Conservation (phyloP, 768 basidiomycete species). For the Kwoniella mangroviensis region DNA sequence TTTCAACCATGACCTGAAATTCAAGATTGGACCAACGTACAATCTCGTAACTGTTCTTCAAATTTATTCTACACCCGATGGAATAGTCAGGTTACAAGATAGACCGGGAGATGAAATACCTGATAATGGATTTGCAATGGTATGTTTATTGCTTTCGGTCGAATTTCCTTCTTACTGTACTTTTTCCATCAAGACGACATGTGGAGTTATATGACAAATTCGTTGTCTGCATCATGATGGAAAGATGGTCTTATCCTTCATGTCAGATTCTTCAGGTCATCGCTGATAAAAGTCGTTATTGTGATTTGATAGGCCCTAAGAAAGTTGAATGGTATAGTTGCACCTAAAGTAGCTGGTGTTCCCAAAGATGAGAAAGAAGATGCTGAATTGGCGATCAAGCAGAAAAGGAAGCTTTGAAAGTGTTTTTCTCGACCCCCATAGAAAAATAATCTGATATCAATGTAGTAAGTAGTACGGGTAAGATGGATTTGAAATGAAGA, state of each 20-base stretch:
- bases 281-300: no score
- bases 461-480: no score
- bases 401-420: background rate
- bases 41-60: conserved; percentile 49
- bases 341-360: conserved; percentile 43
- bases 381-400: conserved; percentile 34
- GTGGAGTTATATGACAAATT: no score
- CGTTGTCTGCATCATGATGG: no score
- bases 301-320: conserved; percentile 37
- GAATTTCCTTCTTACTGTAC: no score
- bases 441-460: no score
- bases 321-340: conserved; percentile 48
- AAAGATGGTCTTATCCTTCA: no score
- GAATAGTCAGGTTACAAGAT: conserved; percentile 53
- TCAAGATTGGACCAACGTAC: conserved; percentile 43
- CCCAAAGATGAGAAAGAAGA: conserved; percentile 48
- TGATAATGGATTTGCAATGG: conserved; percentile 43
- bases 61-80: conserved; percentile 36
- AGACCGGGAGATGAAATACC: conserved; percentile 48
- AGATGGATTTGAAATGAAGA: no score
- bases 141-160: conserved; percentile 14
- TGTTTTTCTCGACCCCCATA: no score
- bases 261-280: no score
- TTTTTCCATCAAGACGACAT: no score
- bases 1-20: conserved; percentile 46